These are phyloP conservation scores for Cadophora malorum DNA, from an alignment of 2,329 filamentous ascomycete genomes.

Conservation along the genomic window DNA sequence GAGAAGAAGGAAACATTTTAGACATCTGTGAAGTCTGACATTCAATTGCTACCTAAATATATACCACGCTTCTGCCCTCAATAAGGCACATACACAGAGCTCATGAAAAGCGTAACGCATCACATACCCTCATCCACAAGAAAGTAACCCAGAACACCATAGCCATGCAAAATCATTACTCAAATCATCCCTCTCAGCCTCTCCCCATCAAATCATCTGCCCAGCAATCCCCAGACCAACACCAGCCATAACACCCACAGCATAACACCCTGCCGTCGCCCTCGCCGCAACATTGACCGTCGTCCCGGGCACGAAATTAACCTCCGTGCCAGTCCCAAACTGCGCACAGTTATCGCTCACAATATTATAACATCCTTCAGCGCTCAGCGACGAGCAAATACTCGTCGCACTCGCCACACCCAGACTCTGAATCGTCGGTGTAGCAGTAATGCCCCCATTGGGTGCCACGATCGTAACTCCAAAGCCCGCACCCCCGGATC, in stretches of 20 bases:
- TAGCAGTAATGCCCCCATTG: constrained; percentile 59
- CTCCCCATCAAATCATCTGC: constrained; percentile 34
- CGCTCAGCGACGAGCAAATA: constrained; percentile 62
- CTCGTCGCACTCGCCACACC: constrained; percentile 55
- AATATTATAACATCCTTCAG: constrained; percentile 54
- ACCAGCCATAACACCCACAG: constrained; percentile 37
- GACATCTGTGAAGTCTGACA: neutral
- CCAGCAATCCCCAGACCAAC: constrained; percentile 39
- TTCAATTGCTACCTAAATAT: neutral
- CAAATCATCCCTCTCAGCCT: neutral
- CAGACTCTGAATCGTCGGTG: constrained; percentile 49
- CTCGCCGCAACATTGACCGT: constrained; percentile 36
- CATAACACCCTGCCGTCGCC: constrained; percentile 34
- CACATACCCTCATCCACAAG: neutral
- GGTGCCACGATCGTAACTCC: constrained; percentile 64
- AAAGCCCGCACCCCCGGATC: constrained; percentile 48
- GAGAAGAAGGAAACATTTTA: neutral
- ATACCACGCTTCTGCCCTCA: neutral
- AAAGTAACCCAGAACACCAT: constrained; percentile 21
- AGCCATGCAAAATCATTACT: constrained; percentile 19
- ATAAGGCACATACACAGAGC: neutral
- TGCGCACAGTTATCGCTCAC: constrained; percentile 40
- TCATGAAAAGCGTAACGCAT: constrained; percentile 17
- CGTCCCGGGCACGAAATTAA: constrained; percentile 30
- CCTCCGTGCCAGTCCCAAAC: constrained; percentile 35